Evolutionary conservation across 2,329 filamentous ascomycete species (phyloP), one percentile per base, ranked within the genome.

Genomic region (Periconia macrospinosa): DNA sequence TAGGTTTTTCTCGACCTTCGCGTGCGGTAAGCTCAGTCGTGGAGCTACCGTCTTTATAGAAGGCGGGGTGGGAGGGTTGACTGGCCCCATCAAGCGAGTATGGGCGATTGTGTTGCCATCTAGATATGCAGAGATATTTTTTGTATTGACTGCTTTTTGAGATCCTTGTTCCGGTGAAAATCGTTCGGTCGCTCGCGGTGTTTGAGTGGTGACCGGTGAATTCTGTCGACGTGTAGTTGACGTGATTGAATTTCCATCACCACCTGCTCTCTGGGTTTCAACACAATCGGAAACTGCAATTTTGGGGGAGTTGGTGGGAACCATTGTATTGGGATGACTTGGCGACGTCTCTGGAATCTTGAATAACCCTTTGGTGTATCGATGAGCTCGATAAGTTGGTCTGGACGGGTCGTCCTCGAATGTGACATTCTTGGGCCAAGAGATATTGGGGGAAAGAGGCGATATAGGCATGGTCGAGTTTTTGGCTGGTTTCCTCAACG

Each of bases 361-460:
- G 9, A 62, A 63, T 17, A 52, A 50, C 20, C 60, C 55, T 14
- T 61, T 57, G 13, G 46, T 53, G 27, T 58, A 45, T 3, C 49
- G 56, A 20, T 61, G 63, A 11, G 57, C 43, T 2, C 49, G 56
- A 27, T 61, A 62, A 11, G 35, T 53, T 1, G 52, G 54, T 3
- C 65, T 62, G 3, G 45, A 45, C n/a, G 62, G 30, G 18, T 69
- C 67, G 46, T 69, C 65, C 42, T 62, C 58, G 18, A 68, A 37
- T 37, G 33, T 14, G 5, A 37, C 15, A 5, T 13, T 37, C 15
- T 37, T 37, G 15, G 33, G 33, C 33, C 33, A 37, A n/a, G 33
- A n/a, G 11, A n/a, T 37, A 37, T 37, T n/a, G 15, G 33, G 15
- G 33, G 33, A 37, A 13, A 13, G 11, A 37, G 15, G 33, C 11